Evolutionary conservation across 23 red algal genomes (phyloP).

Genomic region (Agarophyton chilense): DNA sequence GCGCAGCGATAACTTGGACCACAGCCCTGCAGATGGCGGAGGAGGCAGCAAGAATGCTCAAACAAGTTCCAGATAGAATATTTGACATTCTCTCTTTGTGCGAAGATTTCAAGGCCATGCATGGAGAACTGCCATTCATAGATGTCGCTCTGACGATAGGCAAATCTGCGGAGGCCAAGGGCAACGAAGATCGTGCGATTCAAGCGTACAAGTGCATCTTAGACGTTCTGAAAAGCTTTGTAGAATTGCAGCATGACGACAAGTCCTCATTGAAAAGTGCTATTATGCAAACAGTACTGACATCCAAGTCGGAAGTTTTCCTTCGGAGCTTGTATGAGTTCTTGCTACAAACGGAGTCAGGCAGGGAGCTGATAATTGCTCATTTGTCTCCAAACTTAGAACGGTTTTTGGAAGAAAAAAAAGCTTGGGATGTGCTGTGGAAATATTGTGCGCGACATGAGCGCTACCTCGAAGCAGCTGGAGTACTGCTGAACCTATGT

Average conservation of each 20-base stretch:
- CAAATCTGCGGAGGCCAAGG: conserved; percentile 31
- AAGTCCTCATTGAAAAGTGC: conserved; percentile 4
- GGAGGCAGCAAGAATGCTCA: conserved; percentile 40
- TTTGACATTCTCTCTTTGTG: conserved; percentile 63
- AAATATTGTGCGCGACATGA: conserved; percentile 77
- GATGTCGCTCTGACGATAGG: conserved; percentile 52
- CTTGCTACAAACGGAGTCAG: conserved; percentile 22
- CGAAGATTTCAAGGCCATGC: conserved; percentile 32
- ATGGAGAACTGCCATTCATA: conserved; percentile 36
- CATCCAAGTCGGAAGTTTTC: conserved; percentile 28
- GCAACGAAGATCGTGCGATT: conserved; percentile 36
- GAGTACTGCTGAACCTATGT: conserved; percentile 62
- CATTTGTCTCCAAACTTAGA: conserved; percentile 42
- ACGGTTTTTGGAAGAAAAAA: conserved; percentile 59
- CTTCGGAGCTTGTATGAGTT: conserved; percentile 42
- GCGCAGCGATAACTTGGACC: neutral
- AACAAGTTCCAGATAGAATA: conserved; percentile 59
- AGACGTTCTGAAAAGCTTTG: conserved; percentile 17
- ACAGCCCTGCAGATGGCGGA: conserved; percentile 42
- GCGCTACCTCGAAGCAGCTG: conserved; percentile 81
- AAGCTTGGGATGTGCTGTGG: conserved; percentile 77
- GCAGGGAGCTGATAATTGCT: conserved; percentile 16
- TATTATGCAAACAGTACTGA: conserved; percentile 43
- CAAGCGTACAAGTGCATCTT: conserved; percentile 48
- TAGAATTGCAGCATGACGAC: neutral